Base-by-base conservation (phyloP, 306 rosid genomes). In the Astragalus membranaceus region DNA sequence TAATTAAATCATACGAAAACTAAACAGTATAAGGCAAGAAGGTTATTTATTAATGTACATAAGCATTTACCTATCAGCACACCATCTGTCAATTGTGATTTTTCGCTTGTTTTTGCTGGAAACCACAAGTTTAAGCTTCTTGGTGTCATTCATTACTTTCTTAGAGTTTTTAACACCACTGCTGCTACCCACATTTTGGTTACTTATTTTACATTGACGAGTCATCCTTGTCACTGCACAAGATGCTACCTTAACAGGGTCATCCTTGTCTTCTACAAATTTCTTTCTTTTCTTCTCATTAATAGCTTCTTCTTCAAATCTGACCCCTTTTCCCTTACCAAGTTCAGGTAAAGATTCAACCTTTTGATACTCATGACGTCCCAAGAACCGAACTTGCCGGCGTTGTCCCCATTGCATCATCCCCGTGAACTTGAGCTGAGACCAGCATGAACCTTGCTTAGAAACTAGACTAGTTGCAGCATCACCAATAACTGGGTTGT, bases 371-470 rank as follows among this genome's bases (percentile, higher is more conserved):
- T 75, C 88, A 5, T 76, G 85, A 16, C 78, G 75, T n/a, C 85
- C 87, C 13, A 87, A 13, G 76, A 81, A 91, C 42, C 90, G 82
- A 63, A 87, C 89, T 43, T 78, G 82, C n/a, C 88, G 72, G 50
- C 91, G 90, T 50, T 74, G 75, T 6, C 97, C 99, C 97, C 99
- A 94, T 77, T 85, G 90, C 67, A 83, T 66, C 87, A 94, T 77
- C 66, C 95, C 95, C 0, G 87, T 32, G 49, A 64, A 79, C 71
- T 81, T 88, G 33, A 94, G 88, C 78, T 70, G 69, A 52, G 89
- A 81, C 95, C 69, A 82, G 79, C 97, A 88, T 3, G 78, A 63
- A 4, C 95, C 94, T 52, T 83, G 84, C 73, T 80, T 85, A n/a
- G 77, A 79, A 70, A 57, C 73, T 55, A 68, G 54, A 57, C 67